Conservation (phyloP, 768 basidiomycete species). For the Xanthoconium stramineum region DNA sequence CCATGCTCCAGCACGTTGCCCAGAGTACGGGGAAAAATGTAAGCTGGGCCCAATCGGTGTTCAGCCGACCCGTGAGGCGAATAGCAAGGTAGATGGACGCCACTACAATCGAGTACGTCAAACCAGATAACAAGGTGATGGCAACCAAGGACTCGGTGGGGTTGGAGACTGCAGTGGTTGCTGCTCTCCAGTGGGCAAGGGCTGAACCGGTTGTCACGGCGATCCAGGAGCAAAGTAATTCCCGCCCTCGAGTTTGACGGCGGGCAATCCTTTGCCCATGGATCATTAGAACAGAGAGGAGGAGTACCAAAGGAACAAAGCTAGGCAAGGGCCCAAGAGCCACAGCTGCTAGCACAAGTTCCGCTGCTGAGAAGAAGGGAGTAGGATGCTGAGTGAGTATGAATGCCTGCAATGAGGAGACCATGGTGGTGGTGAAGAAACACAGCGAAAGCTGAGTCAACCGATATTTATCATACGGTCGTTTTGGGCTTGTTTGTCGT, state of each 20-base stretch:
- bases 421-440: conserved; percentile 16
- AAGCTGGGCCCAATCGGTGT: conserved; percentile 40
- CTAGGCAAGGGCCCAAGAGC: conserved; percentile 30
- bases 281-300: conserved; percentile 25
- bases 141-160: conserved; percentile 45
- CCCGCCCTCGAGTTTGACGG: conserved; percentile 28
- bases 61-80: conserved; percentile 29
- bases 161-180: conserved; percentile 55
- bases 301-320: conserved; percentile 34
- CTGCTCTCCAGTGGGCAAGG: conserved; percentile 41
- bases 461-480: conserved; percentile 13
- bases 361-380: conserved; percentile 19
- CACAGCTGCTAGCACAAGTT: conserved; percentile 24
- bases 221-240: conserved; percentile 34
- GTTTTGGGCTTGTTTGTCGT: conserved; percentile 24
- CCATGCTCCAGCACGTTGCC: conserved; percentile 56
- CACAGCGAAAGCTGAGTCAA: background rate
- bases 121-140: conserved; percentile 39
- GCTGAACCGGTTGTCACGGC: conserved; percentile 40
- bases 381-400: conserved; percentile 27
- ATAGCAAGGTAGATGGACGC: conserved; percentile 38
- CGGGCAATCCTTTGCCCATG: conserved; percentile 31
- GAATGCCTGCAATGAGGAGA: conserved; percentile 18
- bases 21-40: conserved; percentile 68
- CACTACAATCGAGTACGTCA: conserved; percentile 46